Evolutionary conservation across 257 asterid genomes (phyloP).

Genomic region (Paulownia fortunei): DNA sequence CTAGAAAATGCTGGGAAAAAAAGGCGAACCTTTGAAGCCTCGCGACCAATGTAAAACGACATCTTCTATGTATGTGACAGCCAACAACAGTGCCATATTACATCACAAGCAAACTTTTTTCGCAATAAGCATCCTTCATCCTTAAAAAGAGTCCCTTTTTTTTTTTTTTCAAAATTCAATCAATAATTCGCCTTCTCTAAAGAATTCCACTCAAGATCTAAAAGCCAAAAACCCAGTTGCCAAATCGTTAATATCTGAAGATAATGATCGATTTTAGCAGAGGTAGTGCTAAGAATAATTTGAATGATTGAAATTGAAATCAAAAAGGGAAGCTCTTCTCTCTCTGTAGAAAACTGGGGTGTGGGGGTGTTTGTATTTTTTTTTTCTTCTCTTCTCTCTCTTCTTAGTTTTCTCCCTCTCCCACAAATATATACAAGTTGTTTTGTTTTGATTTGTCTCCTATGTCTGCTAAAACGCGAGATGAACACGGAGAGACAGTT

Average conservation of each 20-base stretch:
- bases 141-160: neutral
- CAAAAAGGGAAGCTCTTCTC: conserved; percentile 31
- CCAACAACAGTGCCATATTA: conserved; percentile 63
- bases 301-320: conserved; percentile 38
- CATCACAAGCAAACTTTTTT: conserved; percentile 52
- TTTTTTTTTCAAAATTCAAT: conserved; percentile 25
- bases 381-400: neutral
- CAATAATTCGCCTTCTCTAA: conserved; percentile 10
- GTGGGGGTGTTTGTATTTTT: conserved; percentile 10
- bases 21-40: conserved; percentile 87
- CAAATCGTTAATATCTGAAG: conserved; percentile 35
- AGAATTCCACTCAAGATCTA: conserved; percentile 37
- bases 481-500: conserved; percentile 89
- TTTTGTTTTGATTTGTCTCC: conserved; percentile 42
- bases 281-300: conserved; percentile 21
- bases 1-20: neutral
- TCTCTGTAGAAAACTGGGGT: conserved; percentile 36
- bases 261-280: conserved; percentile 39
- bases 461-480: conserved; percentile 73
- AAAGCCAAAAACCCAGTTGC: conserved; percentile 38
- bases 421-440: conserved; percentile 33
- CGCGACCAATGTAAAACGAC: conserved; percentile 99
- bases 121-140: conserved; percentile 43
- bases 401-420: neutral
- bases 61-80: conserved; percentile 50